Percentiles rank a stretch among this genome's conserved stretches.
These are phyloP conservation scores for Astraeus odoratus DNA, from an alignment of 768 basidiomycete genomes.

Conservation along the genomic window DNA sequence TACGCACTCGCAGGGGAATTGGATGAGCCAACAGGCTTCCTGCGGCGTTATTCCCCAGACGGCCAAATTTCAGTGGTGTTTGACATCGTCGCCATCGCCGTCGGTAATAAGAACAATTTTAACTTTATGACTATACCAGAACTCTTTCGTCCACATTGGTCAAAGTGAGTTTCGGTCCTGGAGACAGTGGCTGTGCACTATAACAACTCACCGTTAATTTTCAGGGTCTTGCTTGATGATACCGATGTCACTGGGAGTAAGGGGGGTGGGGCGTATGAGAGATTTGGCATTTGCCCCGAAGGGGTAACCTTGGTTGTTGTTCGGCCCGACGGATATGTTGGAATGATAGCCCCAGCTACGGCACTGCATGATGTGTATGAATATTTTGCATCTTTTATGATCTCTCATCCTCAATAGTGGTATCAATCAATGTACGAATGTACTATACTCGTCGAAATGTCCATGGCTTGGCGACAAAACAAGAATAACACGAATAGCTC, in stretches of 20 bases:
- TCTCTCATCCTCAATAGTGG: slow-evolving; percentile 2
- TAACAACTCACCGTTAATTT: not conserved
- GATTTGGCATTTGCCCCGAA: slow-evolving; percentile 25
- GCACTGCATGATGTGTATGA: slow-evolving; percentile 28
- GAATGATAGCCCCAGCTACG: slow-evolving; percentile 25
- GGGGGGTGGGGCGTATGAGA: slow-evolving; percentile 30
- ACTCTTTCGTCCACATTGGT: slow-evolving; percentile 35
- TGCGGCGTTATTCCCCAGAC: slow-evolving; percentile 22
- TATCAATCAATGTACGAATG: not conserved
- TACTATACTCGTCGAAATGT: not conserved
- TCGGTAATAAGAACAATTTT: slow-evolving; percentile 26
- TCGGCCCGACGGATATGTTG: slow-evolving; percentile 37
- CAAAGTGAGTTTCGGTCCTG: slow-evolving; percentile 26
- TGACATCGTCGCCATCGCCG: slow-evolving; percentile 21
- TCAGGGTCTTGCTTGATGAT: slow-evolving; percentile 33
- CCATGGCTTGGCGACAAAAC: too few relatives aligned
- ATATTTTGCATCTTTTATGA: slow-evolving; percentile 47
- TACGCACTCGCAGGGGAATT: slow-evolving; percentile 22
- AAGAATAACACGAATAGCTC: too few relatives aligned
- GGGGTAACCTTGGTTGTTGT: slow-evolving; percentile 30
- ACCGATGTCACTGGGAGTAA: slow-evolving; percentile 21
- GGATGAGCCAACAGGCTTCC: slow-evolving; percentile 16
- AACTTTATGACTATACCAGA: slow-evolving; percentile 30
- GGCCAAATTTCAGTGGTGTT: slow-evolving; percentile 25
- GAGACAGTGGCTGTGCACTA: not conserved